Evolutionary conservation across 2,329 filamentous ascomycete genomes (phyloP).

Genomic region (Phaeosphaeria sp.): DNA sequence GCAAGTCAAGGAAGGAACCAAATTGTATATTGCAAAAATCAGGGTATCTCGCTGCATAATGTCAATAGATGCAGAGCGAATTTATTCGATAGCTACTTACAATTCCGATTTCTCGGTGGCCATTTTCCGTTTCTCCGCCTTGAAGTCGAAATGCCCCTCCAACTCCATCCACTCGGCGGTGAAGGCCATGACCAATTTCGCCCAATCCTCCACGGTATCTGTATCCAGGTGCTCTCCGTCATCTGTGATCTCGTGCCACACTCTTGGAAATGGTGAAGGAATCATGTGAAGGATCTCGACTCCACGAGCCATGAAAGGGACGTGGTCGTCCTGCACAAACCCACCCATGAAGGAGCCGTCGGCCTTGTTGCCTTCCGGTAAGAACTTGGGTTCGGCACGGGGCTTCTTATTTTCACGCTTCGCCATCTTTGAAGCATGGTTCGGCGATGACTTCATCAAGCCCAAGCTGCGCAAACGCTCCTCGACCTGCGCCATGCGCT

Average conservation of each 20-base stretch:
- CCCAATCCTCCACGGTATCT: conserved; percentile 86
- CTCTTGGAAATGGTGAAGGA: conserved; percentile 77
- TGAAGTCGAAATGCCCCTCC: conserved; percentile 43
- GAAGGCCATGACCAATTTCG: conserved; percentile 82
- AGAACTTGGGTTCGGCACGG: conserved; percentile 59
- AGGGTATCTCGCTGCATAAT: conserved; percentile 39
- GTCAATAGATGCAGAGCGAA: conserved; percentile 26
- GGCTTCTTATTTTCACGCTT: conserved; percentile 37
- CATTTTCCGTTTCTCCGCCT: conserved; percentile 20
- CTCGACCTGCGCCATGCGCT: conserved; percentile 77
- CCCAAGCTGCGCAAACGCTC: conserved; percentile 71
- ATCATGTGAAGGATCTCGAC: conserved; percentile 95
- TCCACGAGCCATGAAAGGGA: conserved; percentile 87
- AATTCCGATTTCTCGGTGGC: conserved; percentile 41
- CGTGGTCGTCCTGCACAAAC: conserved; percentile 83
- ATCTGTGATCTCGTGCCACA: conserved; percentile 89
- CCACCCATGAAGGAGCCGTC: conserved; percentile 58
- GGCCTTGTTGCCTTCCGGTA: conserved; percentile 63
- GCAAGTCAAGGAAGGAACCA: background rate
- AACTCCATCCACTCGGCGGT: conserved; percentile 89
- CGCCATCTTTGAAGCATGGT: conserved; percentile 53
- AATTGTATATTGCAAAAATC: conserved; percentile 11
- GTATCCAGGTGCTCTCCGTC: conserved; percentile 86
- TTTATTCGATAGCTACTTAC: conserved; percentile 38
- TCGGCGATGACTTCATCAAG: conserved; percentile 69